Conservation (phyloP, 1,284 basidiomycete species). For the Ustilago trichophora region DNA sequence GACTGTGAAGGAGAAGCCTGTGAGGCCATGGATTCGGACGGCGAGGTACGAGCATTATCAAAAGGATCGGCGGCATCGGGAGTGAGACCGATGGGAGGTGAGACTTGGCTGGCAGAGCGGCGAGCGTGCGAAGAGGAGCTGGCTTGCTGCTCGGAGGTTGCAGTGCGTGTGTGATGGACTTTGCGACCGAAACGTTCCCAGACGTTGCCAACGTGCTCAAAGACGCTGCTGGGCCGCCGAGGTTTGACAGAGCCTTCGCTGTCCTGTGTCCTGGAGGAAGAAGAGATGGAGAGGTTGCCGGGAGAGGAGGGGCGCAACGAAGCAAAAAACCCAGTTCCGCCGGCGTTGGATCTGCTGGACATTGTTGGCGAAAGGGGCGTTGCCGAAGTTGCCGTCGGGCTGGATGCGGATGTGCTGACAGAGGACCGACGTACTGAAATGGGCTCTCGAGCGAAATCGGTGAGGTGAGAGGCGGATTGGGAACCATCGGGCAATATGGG, state of each 20-base stretch:
- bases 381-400: constrained; percentile 9
- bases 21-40: constrained; percentile 22
- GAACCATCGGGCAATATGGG: constrained; percentile 1
- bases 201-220: constrained; percentile 58
- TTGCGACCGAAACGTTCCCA: constrained; percentile 56
- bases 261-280: constrained; percentile 14
- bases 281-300: constrained; percentile 9
- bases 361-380: constrained; percentile 31
- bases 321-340: constrained; percentile 39
- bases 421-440: constrained; percentile 24
- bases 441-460: constrained; percentile 4
- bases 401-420: constrained; percentile 7
- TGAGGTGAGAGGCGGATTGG: constrained; percentile 6
- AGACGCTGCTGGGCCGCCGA: constrained; percentile 54
- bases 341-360: constrained; percentile 15
- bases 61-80: constrained; percentile 16
- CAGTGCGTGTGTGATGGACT: constrained; percentile 39
- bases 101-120: constrained; percentile 24
- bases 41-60: constrained; percentile 13
- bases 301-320: constrained; percentile 46
- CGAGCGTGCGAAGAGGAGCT: constrained; percentile 20
- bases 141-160: constrained; percentile 28
- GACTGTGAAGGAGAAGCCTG: constrained; percentile 31
- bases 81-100: constrained; percentile 21
- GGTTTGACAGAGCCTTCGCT: constrained; percentile 14